phyloP scores from a whole-genome alignment of 352 stramenopile genomes.

The Hyaloperonospora brassicae region DNA sequence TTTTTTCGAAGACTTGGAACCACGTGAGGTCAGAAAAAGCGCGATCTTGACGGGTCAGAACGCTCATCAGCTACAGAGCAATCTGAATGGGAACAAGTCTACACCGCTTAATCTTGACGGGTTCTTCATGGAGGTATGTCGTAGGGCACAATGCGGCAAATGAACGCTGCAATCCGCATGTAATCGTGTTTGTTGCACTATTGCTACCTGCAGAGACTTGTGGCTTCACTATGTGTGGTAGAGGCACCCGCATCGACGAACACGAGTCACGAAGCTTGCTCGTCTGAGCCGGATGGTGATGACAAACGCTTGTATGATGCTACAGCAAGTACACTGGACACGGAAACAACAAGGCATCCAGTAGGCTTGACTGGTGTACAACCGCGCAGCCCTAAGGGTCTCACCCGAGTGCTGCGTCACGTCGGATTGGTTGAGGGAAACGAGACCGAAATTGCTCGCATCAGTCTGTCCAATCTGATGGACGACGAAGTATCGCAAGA shows the following conservation, averaged over 20 bases:
- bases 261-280: slow-evolving; percentile 2
- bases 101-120: slow-evolving; percentile 23
- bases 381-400: slow-evolving; percentile 26
- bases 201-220: slow-evolving; percentile 24
- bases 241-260: slow-evolving; percentile 6
- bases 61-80: slow-evolving; percentile 16
- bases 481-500: slow-evolving; percentile 65
- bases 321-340: slow-evolving; percentile 4
- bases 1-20: slow-evolving; percentile 14
- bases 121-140: slow-evolving; percentile 42
- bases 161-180: neutral
- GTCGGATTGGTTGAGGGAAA: slow-evolving; percentile 45
- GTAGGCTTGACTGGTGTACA: slow-evolving; percentile 7
- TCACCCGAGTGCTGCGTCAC: slow-evolving; percentile 26
- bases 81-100: slow-evolving; percentile 16
- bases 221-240: slow-evolving; percentile 23
- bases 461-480: slow-evolving; percentile 19
- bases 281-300: slow-evolving; percentile 18
- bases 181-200: neutral
- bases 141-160: neutral
- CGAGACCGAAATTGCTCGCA: slow-evolving; percentile 20
- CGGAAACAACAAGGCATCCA: slow-evolving; percentile 6
- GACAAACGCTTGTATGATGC: slow-evolving; percentile 13
- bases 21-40: slow-evolving; percentile 8
- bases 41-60: slow-evolving; percentile 4